These are phyloP conservation scores for Microbotryomycetes sp. DNA, from an alignment of 1,284 basidiomycete species.

Conservation along the genomic window DNA sequence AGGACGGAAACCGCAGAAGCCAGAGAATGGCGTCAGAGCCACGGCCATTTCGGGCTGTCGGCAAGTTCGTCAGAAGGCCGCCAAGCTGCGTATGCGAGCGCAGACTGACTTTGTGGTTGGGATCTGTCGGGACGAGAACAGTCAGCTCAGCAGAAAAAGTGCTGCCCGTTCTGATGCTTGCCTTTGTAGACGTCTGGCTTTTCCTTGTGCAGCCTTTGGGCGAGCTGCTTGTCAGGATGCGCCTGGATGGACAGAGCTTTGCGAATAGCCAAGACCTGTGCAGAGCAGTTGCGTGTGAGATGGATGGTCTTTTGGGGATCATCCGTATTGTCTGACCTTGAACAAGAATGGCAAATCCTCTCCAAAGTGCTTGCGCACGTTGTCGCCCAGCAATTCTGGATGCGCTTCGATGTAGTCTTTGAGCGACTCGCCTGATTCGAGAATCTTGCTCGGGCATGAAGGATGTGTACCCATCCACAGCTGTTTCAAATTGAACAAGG, in stretches of 20 bases:
- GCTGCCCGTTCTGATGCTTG: no score
- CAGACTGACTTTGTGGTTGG: slow-evolving; percentile 78
- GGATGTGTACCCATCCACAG: slow-evolving; percentile 99
- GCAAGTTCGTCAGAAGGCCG: not conserved
- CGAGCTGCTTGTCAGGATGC: slow-evolving; percentile 88
- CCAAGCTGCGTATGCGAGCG: not conserved
- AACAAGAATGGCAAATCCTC: slow-evolving; percentile 82
- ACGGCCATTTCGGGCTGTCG: slow-evolving; percentile 87
- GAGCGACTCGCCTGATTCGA: slow-evolving; percentile 48
- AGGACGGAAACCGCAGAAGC: slow-evolving; percentile 85
- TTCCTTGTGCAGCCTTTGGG: slow-evolving; percentile 63
- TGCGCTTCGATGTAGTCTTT: slow-evolving; percentile 57
- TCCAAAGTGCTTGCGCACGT: slow-evolving; percentile 56
- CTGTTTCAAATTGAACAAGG: slow-evolving; percentile 44
- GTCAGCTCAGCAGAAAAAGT: not conserved
- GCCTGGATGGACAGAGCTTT: slow-evolving; percentile 96
- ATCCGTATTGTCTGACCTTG: slow-evolving; percentile 52
- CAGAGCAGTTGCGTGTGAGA: slow-evolving; percentile 9
- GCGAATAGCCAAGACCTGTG: slow-evolving; percentile 62
- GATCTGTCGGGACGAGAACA: slow-evolving; percentile 53
- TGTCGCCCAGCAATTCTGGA: slow-evolving; percentile 57
- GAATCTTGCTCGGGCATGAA: slow-evolving; percentile 67
- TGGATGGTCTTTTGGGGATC: not conserved
- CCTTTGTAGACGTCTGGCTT: slow-evolving; percentile 86
- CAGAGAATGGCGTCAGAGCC: slow-evolving; percentile 82